Evolutionary conservation across 352 stramenopile genomes (phyloP).

Genomic region (Pythium brachiatum): DNA sequence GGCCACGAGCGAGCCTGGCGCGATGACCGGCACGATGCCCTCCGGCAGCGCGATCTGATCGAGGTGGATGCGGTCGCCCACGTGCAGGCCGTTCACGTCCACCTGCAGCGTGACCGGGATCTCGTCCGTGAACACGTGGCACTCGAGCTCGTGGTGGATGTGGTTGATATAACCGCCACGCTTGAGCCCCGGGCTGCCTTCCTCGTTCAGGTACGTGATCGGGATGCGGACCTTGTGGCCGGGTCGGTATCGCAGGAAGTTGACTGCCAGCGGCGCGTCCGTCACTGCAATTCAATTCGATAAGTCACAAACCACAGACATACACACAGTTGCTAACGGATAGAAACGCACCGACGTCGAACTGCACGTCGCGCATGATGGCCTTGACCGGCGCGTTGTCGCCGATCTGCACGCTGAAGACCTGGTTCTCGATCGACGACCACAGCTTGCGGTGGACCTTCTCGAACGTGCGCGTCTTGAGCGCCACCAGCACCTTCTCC

Average conservation of each 20-base stretch:
- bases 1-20: constrained; percentile 64
- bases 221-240: constrained; percentile 90
- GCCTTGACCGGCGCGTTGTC: constrained; percentile 59
- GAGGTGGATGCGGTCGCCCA: constrained; percentile 79
- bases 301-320: constrained; percentile 1
- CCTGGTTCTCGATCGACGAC: constrained; percentile 86
- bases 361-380: constrained; percentile 85
- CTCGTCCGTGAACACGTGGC: constrained; percentile 68
- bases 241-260: constrained; percentile 93
- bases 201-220: constrained; percentile 91
- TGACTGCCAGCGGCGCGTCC: constrained; percentile 78
- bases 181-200: constrained; percentile 94
- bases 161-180: constrained; percentile 93
- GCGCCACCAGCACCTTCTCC: constrained; percentile 73
- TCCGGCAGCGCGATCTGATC: constrained; percentile 76
- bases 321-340: not conserved
- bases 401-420: constrained; percentile 81
- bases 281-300: constrained; percentile 42
- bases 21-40: constrained; percentile 64
- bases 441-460: constrained; percentile 83
- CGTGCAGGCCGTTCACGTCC: constrained; percentile 85
- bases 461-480: constrained; percentile 76
- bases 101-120: constrained; percentile 77
- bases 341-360: constrained; percentile 57
- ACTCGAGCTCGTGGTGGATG: constrained; percentile 85